Base-by-base conservation (phyloP, 805 yeast genomes). In the Jamesozyma piceae region DNA sequence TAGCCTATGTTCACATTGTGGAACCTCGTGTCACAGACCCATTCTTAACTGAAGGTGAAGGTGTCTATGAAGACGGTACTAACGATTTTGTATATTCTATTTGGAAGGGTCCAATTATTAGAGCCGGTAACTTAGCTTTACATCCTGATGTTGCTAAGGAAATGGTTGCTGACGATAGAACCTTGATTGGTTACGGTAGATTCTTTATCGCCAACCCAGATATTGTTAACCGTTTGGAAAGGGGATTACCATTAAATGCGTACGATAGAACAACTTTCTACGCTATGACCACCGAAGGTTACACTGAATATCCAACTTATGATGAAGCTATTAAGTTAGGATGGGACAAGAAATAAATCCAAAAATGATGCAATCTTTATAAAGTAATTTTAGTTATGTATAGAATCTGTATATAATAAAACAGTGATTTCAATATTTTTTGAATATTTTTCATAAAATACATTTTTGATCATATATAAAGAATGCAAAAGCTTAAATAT, bases 191-290 rank as follows among this genome's bases (percentile, higher is more conserved):
- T 28, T 60, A 56, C 40, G 79, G 79, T 18, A 67, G 80, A 46
- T 61, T 56, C 45, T 75, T 67, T 56, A 69, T 73, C 39, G 57
- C 78, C 21, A 77, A 77, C 60, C 80, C 82, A 2, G 82, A 77
- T 50, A 53, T 77, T 27, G 69, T 66, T 14, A 49, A 57, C 10
- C 62, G 77, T 44, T 46, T 77, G 33, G 55, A 63, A 45, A 56
- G 69, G 26, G 68, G 68, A 21, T 41, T 56, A 31, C 65, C 67
- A 34, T 55, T 75, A 47, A 64, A 63, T 44, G 49, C 57, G 26
- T 77, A 75, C 52, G 66, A 75, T 52, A 66, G 81, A 56, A 46
- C 49, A 17, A 67, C 73, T 6, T 77, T 77, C 59, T 78, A 75
- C 53, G 43, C 49, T 22, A 43, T 53, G 32, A 48, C 54, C 11